phyloP scores from a whole-genome alignment of 345 rosid species.

The Citrus sp. region DNA sequence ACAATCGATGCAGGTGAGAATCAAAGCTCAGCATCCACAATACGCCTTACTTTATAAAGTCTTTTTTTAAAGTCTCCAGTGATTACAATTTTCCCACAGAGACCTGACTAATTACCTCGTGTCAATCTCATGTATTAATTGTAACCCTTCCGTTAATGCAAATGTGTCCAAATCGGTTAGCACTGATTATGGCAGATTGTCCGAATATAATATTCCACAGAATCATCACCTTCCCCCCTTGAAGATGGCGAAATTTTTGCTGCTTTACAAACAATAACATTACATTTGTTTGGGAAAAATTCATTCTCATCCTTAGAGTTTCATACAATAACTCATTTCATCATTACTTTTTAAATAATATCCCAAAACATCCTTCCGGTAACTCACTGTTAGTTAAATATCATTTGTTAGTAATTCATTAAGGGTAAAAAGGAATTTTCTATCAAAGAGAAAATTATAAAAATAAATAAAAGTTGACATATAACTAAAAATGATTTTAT shows the following conservation, averaged over 20 bases:
- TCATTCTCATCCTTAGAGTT: no score
- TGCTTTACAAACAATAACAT: neutral
- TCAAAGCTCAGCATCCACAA: neutral
- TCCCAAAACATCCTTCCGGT: accelerated
- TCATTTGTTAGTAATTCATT: no score
- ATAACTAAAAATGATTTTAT: no score
- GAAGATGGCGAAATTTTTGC: neutral
- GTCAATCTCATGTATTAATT: neutral
- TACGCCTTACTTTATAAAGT: no score
- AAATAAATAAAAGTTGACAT: no score
- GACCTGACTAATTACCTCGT: neutral
- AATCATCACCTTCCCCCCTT: neutral
- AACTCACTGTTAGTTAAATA: no score
- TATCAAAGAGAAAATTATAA: no score
- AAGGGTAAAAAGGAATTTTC: no score
- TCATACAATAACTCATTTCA: no score
- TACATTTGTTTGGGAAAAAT: neutral
- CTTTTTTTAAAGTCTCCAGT: no score
- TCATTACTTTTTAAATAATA: accelerated
- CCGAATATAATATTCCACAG: neutral
- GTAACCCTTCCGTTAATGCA: neutral
- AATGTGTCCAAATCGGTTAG: neutral
- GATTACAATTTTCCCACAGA: neutral
- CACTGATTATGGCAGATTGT: neutral
- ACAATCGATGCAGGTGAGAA: neutral